Conservation (phyloP, 2,329 filamentous ascomycete genomes). For the Bipolaris oryzae region DNA sequence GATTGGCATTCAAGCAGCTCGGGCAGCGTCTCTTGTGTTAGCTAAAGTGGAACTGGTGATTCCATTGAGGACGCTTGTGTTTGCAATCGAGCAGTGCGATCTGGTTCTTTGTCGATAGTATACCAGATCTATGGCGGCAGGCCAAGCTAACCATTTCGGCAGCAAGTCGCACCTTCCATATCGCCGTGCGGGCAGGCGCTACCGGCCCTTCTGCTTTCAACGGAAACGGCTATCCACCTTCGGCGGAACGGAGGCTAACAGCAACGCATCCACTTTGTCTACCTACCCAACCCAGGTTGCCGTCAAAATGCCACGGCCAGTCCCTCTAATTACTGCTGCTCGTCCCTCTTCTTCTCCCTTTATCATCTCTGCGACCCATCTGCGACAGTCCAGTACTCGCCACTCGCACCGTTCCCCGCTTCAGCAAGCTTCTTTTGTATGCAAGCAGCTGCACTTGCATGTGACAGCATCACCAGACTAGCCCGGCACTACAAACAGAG, state of each 20-base stretch:
- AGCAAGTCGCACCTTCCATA: slow-evolving; percentile 8
- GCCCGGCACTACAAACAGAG: slow-evolving; percentile 11
- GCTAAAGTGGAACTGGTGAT: too few species aligned
- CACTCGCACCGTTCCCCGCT: slow-evolving; percentile 12
- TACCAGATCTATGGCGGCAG: not conserved
- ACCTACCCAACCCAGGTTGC: slow-evolving; percentile 22
- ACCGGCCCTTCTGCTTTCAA: slow-evolving; percentile 5
- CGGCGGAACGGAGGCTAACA: slow-evolving; percentile 27
- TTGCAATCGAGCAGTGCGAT: not conserved
- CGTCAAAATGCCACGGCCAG: slow-evolving; percentile 24
- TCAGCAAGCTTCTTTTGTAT: slow-evolving; percentile 20
- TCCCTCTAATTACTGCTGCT: not conserved
- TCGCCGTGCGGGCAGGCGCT: slow-evolving; percentile 16
- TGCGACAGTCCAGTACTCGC: not conserved
- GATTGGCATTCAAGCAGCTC: too few species aligned
- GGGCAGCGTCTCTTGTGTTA: too few species aligned
- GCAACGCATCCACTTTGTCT: slow-evolving; percentile 24
- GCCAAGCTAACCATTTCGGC: slow-evolving; percentile 12
- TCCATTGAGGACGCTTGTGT: not conserved
- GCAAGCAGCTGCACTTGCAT: slow-evolving; percentile 31
- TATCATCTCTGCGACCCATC: not conserved
- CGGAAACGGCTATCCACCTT: slow-evolving; percentile 14
- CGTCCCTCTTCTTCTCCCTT: slow-evolving; percentile 11
- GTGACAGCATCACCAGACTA: slow-evolving; percentile 34
- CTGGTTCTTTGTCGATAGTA: not conserved